Base-by-base conservation (phyloP, 148 eudicot species). In the Hydrangea macrophylla region DNA sequence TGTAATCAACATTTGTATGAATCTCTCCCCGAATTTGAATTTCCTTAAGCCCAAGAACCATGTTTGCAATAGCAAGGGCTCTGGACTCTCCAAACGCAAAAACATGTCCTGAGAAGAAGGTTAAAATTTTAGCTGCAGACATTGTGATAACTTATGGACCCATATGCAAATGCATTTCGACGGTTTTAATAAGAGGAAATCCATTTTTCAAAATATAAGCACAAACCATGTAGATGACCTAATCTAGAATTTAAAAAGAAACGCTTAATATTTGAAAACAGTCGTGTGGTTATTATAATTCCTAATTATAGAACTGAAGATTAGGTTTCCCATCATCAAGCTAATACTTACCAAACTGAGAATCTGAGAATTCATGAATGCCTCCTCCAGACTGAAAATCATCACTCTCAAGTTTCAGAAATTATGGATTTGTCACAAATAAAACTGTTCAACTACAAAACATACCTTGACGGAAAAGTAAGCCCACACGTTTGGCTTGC, bases 401-500 rank as follows among this genome's bases (percentile, higher is more conserved):
- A 72, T 39, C 60, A 78, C 55, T 42, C 64, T 53, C 23, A 70
- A 56, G 44, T 73, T 18, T 37, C 31, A 20, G 44, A 55, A 17
- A 12, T 31, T 60, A 20, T 54, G 58, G 30, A 39, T 65, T 54
- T 23, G 12, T 27, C 42, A 0, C 56, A 33, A 4, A 48, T 30
- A 63, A 37, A 27, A 69, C 31, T 48, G 15, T 39, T 22, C 17
- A 18, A 18, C 32, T 7, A 54, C 26, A 31, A 64, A 18, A 3
- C 20, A 62, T 83, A 90, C 99, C 99, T 95, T 95, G 69, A 95
- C 99, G 71, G 97, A 95, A 78, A 95, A 95, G 84, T 95, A 95
- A 23, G 99, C 99, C 99, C 99, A 95, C 62, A 95, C 96, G 78
- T 95, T 91, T 72, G 99, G 99, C 80, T 95, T 95, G 89, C 99